Conservation (phyloP, 2,329 filamentous ascomycete genomes). For the Myrmaecium sp. region DNA sequence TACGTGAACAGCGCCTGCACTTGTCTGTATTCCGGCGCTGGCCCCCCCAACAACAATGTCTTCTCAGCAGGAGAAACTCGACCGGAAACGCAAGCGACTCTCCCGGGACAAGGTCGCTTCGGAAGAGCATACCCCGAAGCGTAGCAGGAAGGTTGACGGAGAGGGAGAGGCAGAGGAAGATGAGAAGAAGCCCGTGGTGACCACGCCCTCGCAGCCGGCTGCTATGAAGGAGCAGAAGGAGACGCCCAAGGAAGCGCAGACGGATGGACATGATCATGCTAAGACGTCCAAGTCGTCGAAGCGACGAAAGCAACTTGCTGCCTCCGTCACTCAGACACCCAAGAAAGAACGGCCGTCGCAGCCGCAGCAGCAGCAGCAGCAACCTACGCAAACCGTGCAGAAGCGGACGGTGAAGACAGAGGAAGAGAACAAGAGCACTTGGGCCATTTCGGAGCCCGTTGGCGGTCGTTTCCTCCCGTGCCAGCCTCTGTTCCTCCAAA, state of each 20-base stretch:
- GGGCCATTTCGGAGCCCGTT: constrained; percentile 26
- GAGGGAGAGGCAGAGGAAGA: constrained; percentile 8
- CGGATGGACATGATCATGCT: no score
- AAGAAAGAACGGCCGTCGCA: constrained; percentile 4
- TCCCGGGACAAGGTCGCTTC: neutral
- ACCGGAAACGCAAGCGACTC: neutral
- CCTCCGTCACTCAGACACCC: neutral
- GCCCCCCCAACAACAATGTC: no score
- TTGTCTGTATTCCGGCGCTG: no score
- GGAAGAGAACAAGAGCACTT: constrained; percentile 2
- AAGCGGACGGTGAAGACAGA: no score
- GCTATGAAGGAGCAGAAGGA: constrained; percentile 9
- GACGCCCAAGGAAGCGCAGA: constrained; percentile 4
- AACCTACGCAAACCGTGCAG: no score
- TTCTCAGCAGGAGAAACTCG: no score
- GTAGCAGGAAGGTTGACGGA: neutral
- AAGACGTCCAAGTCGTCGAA: neutral
- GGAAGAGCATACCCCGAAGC: no score
- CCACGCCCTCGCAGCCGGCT: constrained; percentile 14
- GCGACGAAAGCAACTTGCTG: neutral
- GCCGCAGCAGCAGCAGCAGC: no score
- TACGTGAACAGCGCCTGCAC: no score
- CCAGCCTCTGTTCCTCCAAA: constrained; percentile 40
- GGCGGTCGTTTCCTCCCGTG: constrained; percentile 39
- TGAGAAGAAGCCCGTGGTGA: constrained; percentile 9